Conservation (phyloP, 2,329 filamentous ascomycete species). For the Leptographium radiaticola region DNA sequence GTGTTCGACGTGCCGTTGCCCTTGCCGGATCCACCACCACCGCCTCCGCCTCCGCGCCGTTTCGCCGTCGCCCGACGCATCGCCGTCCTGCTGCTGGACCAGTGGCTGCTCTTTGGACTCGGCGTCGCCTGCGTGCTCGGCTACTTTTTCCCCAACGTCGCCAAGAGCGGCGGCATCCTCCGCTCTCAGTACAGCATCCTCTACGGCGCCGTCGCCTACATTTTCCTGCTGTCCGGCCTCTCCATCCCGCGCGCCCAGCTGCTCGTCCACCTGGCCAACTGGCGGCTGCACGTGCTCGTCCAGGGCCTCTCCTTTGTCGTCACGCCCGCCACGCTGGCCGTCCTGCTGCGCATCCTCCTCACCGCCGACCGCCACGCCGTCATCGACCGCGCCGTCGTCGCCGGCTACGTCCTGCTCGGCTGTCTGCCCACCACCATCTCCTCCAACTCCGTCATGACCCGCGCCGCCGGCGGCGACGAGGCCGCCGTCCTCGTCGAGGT, state of each 20-base stretch:
- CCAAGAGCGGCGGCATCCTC: slow-evolving; percentile 32
- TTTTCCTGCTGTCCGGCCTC: slow-evolving; percentile 59
- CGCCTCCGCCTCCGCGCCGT: neutral
- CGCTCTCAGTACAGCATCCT: slow-evolving; percentile 47
- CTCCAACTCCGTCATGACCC: slow-evolving; percentile 63
- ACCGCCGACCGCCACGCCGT: slow-evolving; percentile 33
- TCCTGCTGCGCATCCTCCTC: slow-evolving; percentile 32
- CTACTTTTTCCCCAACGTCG: slow-evolving; percentile 31
- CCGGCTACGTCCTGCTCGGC: slow-evolving; percentile 54
- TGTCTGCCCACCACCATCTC: slow-evolving; percentile 61
- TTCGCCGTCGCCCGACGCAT: no score
- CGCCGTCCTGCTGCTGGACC: slow-evolving; percentile 29
- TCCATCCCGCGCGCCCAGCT: slow-evolving; percentile 36
- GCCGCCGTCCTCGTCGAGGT: slow-evolving; percentile 51
- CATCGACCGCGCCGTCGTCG: slow-evolving; percentile 51
- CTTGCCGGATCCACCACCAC: no score
- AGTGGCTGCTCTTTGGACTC: slow-evolving; percentile 55
- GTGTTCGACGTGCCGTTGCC: no score
- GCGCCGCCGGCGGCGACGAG: slow-evolving; percentile 29
- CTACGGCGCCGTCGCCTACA: slow-evolving; percentile 55
- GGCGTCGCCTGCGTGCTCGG: slow-evolving; percentile 35
- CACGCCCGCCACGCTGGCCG: slow-evolving; percentile 41
- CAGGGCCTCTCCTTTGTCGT: slow-evolving; percentile 56
- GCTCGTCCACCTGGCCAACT: slow-evolving; percentile 1
- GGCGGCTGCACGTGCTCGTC: slow-evolving; percentile 51